These are phyloP conservation scores for Aspergillus ibericus DNA, from an alignment of 2,329 filamentous ascomycete species.

Conservation along the genomic window DNA sequence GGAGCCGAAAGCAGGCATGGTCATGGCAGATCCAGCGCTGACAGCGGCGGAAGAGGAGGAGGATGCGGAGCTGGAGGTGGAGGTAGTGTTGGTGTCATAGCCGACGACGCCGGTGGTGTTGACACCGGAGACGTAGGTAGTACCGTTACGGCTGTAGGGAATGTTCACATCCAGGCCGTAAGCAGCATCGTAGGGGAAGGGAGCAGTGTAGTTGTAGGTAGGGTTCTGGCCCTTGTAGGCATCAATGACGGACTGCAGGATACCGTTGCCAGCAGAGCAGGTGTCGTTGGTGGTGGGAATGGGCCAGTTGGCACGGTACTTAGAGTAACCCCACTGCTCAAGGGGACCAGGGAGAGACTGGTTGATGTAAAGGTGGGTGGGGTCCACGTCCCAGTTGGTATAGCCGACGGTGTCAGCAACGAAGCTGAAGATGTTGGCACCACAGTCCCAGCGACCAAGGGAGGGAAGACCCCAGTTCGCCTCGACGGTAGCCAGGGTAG, in stretches of 20 bases:
- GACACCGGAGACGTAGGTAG: constrained; percentile 1
- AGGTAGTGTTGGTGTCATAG: neutral
- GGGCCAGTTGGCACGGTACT: constrained; percentile 28
- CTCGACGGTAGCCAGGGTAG: constrained; percentile 61
- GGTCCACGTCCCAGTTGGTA: constrained; percentile 39
- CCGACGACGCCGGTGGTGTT: neutral
- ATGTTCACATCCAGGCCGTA: constrained; percentile 19
- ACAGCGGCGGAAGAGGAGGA: neutral
- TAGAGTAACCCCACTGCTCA: constrained; percentile 20
- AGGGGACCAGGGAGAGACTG: constrained; percentile 53
- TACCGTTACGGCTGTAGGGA: neutral
- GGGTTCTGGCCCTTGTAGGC: constrained; percentile 24
- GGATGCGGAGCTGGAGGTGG: neutral
- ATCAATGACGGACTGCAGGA: constrained; percentile 29
- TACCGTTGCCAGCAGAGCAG: constrained; percentile 34
- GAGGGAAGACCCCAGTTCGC: constrained; percentile 71
- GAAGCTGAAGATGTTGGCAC: constrained; percentile 65
- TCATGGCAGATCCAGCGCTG: neutral
- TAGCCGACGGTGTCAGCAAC: constrained; percentile 65
- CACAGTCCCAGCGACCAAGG: constrained; percentile 69
- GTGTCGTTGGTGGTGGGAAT: constrained; percentile 27
- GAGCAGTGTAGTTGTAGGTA: constrained; percentile 34
- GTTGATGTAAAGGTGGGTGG: constrained; percentile 51
- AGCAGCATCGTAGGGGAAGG: constrained; percentile 25
- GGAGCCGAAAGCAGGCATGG: neutral